Conservation (phyloP, 345 rosid genomes). For the Eucalyptus brandiana region DNA sequence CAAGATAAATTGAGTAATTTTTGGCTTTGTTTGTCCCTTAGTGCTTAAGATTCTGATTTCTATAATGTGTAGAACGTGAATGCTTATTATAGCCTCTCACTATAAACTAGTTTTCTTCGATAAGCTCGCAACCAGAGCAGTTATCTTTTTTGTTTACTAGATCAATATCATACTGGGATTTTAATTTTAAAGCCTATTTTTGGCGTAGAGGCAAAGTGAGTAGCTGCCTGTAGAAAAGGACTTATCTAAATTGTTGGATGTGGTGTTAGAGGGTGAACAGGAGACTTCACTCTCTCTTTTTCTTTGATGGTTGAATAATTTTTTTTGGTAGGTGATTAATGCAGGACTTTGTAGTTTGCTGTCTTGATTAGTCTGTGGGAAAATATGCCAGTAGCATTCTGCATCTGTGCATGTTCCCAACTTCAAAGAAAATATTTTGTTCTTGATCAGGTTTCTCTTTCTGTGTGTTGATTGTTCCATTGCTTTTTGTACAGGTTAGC, state of each 20-base stretch:
- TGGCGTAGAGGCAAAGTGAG: not conserved
- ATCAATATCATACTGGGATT: not conserved
- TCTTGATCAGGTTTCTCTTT: not conserved
- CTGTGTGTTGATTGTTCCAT: not conserved
- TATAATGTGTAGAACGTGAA: not conserved
- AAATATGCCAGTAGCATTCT: not conserved
- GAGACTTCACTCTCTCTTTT: not conserved
- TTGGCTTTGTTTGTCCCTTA: not conserved
- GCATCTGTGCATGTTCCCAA: not conserved
- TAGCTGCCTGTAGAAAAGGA: not conserved
- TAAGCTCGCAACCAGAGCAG: not conserved
- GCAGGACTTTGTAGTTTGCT: not conserved
- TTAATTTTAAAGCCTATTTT: not conserved
- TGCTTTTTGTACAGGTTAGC: slow-evolving; percentile 34
- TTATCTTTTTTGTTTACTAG: not conserved
- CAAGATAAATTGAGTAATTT: not conserved
- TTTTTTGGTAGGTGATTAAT: not conserved
- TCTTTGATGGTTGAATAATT: not conserved
- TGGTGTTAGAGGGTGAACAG: not conserved
- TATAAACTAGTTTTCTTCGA: not conserved
- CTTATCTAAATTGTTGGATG: not conserved
- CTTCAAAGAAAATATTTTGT: not conserved
- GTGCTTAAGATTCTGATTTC: not conserved
- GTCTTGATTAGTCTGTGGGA: not conserved
- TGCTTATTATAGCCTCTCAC: not conserved